Conservation (phyloP, 495 filamentous ascomycete genomes). For the Trichocladium antarcticum region DNA sequence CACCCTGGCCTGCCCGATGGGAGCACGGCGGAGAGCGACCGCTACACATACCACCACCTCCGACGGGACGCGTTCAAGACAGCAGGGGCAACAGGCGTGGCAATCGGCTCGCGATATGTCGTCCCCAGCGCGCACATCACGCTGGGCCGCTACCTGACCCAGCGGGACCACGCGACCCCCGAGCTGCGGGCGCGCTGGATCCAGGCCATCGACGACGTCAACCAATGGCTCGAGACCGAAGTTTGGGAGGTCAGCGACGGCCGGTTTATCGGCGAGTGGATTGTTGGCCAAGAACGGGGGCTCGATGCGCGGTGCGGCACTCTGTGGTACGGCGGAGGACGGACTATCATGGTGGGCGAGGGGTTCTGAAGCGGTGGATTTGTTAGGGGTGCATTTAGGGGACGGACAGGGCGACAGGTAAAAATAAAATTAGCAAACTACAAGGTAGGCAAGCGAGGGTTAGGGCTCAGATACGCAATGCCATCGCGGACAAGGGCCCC, state of each 20-base stretch:
- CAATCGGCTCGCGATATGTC: conserved; percentile 62
- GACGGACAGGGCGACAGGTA: too few relatives aligned
- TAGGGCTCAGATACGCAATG: too few relatives aligned
- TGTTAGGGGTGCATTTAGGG: too few relatives aligned
- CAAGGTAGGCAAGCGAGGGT: too few relatives aligned
- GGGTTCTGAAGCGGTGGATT: conserved; percentile 37
- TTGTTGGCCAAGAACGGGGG: conserved; percentile 66
- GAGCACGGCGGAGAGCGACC: conserved; percentile 32
- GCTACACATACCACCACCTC: conserved; percentile 84
- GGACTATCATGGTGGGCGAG: conserved; percentile 49
- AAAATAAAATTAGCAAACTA: too few relatives aligned
- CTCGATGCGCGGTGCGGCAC: conserved; percentile 57
- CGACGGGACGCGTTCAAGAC: conserved; percentile 62
- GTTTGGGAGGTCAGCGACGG: conserved; percentile 50
- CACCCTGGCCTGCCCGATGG: conserved; percentile 8
- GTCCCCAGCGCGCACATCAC: conserved; percentile 85
- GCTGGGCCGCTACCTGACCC: conserved; percentile 63
- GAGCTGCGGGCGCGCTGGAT: conserved; percentile 50
- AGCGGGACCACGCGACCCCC: conserved; percentile 35
- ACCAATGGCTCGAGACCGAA: conserved; percentile 53
- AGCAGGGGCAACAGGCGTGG: conserved; percentile 46
- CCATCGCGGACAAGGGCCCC: too few relatives aligned
- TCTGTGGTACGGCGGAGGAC: conserved; percentile 78
- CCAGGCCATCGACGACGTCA: conserved; percentile 60
- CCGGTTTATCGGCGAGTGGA: conserved; percentile 47